Evolutionary conservation across 202 grass and related monocot species (phyloP).

Genomic region (Panicum virgatum): DNA sequence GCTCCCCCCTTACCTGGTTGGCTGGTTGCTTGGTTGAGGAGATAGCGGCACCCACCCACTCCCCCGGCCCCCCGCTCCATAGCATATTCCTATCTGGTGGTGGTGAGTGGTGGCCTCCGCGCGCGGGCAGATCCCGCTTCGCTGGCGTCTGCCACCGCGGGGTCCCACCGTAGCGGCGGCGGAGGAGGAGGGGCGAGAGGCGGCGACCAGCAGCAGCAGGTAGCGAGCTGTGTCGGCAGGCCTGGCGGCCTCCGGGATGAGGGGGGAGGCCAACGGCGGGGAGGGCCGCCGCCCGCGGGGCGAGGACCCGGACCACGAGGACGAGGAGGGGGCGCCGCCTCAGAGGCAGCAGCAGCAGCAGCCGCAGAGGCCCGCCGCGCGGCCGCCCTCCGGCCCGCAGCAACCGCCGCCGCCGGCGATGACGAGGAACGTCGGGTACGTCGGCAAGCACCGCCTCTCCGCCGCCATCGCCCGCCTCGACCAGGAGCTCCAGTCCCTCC

Average conservation of each 20-base stretch:
- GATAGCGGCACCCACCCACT: neutral
- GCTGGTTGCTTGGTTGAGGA: neutral
- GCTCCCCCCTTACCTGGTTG: neutral
- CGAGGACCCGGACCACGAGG: neutral
- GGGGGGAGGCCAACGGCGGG: conserved; percentile 38
- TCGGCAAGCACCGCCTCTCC: conserved; percentile 91
- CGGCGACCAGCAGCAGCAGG: neutral
- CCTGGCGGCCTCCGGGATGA: conserved; percentile 26
- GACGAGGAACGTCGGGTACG: conserved; percentile 61
- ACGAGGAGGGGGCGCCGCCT: conserved; percentile 4
- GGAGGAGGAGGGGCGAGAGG: too few relatives aligned
- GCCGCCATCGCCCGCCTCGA: conserved; percentile 87
- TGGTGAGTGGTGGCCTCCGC: neutral
- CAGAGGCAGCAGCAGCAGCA: conserved; percentile 10
- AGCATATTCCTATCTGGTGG: neutral
- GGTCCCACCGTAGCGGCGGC: neutral
- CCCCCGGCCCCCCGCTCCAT: neutral
- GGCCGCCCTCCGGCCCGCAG: conserved; percentile 33
- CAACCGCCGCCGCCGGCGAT: neutral
- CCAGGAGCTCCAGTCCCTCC: conserved; percentile 89
- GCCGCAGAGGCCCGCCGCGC: neutral
- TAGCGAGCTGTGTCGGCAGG: neutral
- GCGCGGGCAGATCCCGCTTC: neutral
- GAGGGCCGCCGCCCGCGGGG: conserved; percentile 14
- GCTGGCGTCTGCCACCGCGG: neutral